These are phyloP conservation scores for Plasmodium gonderi DNA, from an alignment of 169 alveolate species.

Conservation along the genomic window DNA sequence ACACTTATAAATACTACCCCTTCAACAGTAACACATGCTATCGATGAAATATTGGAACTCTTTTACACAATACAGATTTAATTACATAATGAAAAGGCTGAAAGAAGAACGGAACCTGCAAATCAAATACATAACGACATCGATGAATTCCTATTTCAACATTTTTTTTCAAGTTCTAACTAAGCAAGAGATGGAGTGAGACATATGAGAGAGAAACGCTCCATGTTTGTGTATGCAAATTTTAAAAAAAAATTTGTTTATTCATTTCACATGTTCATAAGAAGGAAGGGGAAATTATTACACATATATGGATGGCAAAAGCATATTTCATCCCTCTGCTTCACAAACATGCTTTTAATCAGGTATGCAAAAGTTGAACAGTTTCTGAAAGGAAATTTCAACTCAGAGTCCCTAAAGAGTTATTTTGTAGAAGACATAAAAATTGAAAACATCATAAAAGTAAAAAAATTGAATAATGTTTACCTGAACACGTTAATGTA, in stretches of 20 bases:
- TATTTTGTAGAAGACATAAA: conserved; percentile 60
- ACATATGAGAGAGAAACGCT: background rate
- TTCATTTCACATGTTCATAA: background rate
- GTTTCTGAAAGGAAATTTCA: conserved; percentile 15
- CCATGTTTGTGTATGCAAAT: background rate
- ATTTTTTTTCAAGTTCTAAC: conserved; percentile 31
- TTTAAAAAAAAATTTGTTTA: background rate
- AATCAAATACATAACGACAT: conserved; percentile 28
- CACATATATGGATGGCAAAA: background rate
- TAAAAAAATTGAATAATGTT: conserved; percentile 46
- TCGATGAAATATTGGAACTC: background rate
- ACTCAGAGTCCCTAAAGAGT: conserved; percentile 13
- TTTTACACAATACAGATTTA: conserved; percentile 12
- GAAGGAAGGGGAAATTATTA: background rate
- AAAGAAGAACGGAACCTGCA: conserved; percentile 57
- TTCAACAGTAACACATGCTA: background rate
- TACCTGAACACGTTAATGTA: conserved; percentile 46
- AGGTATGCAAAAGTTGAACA: conserved; percentile 36
- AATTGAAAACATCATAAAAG: conserved; percentile 64
- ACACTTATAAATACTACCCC: background rate
- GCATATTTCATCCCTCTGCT: background rate
- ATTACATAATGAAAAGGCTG: conserved; percentile 48
- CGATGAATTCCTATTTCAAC: conserved; percentile 48
- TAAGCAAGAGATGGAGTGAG: conserved; percentile 36
- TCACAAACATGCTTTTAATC: no score